A percentile compares a stretch with the other conserved stretches of the same genome.
Evolutionary conservation across 805 yeast species (phyloP).

Genomic region (Kregervanrija delftensis): DNA sequence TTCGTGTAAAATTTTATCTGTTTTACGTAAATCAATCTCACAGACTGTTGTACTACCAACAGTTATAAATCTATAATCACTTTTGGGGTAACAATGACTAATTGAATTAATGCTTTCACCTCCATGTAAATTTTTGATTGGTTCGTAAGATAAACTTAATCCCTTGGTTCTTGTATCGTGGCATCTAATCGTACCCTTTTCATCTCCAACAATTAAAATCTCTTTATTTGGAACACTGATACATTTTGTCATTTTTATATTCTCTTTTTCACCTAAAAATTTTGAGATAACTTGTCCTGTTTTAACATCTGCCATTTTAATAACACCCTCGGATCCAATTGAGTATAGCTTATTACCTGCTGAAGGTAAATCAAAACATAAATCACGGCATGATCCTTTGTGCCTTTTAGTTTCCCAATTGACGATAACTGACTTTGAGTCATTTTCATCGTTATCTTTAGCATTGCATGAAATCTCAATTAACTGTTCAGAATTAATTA

Average conservation of each 20-base stretch:
- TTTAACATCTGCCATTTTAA: constrained; percentile 64
- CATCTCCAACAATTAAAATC: constrained; percentile 56
- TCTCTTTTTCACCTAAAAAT: constrained; percentile 8
- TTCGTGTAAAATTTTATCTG: constrained; percentile 43
- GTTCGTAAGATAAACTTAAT: constrained; percentile 34
- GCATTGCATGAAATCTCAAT: constrained; percentile 19
- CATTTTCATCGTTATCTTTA: constrained; percentile 20
- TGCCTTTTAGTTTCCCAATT: constrained; percentile 88
- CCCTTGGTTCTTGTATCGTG: constrained; percentile 50
- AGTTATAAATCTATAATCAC: constrained; percentile 72
- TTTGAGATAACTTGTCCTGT: constrained; percentile 75
- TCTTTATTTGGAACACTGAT: constrained; percentile 40
- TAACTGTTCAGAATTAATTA: constrained; percentile 26
- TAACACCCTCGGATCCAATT: constrained; percentile 71
- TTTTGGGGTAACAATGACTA: constrained; percentile 59
- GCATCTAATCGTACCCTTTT: constrained; percentile 59
- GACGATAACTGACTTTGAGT: constrained; percentile 18
- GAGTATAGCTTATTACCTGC: constrained; percentile 55
- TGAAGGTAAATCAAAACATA: constrained; percentile 48
- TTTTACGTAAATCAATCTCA: constrained; percentile 68
- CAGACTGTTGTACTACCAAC: constrained; percentile 79
- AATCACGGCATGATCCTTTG: constrained; percentile 76
- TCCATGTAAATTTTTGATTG: constrained; percentile 52
- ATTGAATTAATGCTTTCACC: constrained; percentile 76
- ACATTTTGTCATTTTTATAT: constrained; percentile 30